Evolutionary conservation across 108 stramenopile genomes (phyloP).

Genomic region (Hondaea fermentalgiana): DNA sequence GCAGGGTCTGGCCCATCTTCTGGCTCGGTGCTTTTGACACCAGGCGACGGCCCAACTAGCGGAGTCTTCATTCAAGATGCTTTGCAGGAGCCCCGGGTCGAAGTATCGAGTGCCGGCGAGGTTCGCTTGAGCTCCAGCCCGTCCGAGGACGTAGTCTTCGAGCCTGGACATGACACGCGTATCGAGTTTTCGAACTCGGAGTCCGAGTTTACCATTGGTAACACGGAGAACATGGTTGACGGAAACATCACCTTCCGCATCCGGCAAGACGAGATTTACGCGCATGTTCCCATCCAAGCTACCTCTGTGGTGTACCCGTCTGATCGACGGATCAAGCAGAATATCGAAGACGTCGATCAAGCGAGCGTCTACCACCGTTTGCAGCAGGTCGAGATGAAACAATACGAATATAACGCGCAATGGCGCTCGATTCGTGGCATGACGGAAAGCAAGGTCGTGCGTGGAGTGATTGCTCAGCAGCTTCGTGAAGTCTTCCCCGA

Average conservation of each 20-base stretch:
- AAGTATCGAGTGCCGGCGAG: background rate
- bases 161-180: constrained; percentile 35
- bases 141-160: background rate
- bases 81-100: background rate
- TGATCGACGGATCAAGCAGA: constrained; percentile 59
- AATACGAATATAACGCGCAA: constrained; percentile 61
- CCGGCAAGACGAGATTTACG: constrained; percentile 18
- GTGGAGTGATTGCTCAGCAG: constrained; percentile 53
- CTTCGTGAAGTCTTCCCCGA: constrained; percentile 44
- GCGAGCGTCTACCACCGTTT: constrained; percentile 56
- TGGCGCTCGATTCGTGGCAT: constrained; percentile 45
- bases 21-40: background rate
- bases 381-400: constrained; percentile 44
- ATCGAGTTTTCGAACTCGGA: constrained; percentile 40
- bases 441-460: constrained; percentile 25
- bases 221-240: constrained; percentile 47
- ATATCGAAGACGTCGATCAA: constrained; percentile 48
- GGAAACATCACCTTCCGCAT: constrained; percentile 25
- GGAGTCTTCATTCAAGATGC: background rate
- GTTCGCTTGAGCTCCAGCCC: background rate
- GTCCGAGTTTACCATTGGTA: constrained; percentile 33
- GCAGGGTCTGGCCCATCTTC: background rate
- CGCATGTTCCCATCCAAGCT: constrained; percentile 39
- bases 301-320: constrained; percentile 47
- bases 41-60: background rate